These are phyloP conservation scores for Crepidotus sp. DNA, from an alignment of 1,284 basidiomycete species.

Conservation along the genomic window DNA sequence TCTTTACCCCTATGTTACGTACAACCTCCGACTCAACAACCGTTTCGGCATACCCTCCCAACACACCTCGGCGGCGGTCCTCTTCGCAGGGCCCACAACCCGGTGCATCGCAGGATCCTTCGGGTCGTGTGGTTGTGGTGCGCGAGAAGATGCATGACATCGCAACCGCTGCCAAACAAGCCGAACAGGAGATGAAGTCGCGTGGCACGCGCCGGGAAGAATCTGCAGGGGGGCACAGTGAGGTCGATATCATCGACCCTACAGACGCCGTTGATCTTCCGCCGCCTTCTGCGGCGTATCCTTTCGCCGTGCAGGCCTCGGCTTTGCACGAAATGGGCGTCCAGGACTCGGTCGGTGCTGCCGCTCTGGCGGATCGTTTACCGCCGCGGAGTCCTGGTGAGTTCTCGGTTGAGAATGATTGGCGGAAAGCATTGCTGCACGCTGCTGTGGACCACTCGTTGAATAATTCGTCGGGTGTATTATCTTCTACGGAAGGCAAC, in stretches of 20 bases:
- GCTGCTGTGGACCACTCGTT: conserved; percentile 69
- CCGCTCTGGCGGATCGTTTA: conserved; percentile 57
- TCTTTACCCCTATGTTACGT: conserved; percentile 40
- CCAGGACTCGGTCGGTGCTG: conserved; percentile 62
- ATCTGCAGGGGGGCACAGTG: conserved; percentile 14
- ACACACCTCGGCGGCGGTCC: conserved; percentile 32
- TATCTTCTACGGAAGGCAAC: conserved; percentile 22
- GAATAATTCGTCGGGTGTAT: conserved; percentile 37
- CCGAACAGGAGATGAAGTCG: conserved; percentile 57
- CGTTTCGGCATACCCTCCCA: conserved; percentile 30
- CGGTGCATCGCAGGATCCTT: conserved; percentile 25
- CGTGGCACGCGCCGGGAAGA: conserved; percentile 26
- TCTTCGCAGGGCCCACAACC: conserved; percentile 32
- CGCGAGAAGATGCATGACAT: conserved; percentile 70
- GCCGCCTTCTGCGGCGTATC: conserved; percentile 51
- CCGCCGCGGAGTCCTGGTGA: conserved; percentile 56
- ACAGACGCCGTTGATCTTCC: conserved; percentile 73
- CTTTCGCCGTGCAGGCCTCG: conserved; percentile 67
- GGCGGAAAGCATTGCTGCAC: conserved; percentile 62
- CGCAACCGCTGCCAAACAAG: conserved; percentile 56
- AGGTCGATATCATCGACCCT: conserved; percentile 57
- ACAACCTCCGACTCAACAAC: conserved; percentile 56
- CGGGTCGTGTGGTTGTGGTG: conserved; percentile 65
- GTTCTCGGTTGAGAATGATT: conserved; percentile 50
- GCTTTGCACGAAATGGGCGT: conserved; percentile 59